A percentile compares a stretch with the other conserved stretches of the same genome.
Conservation (phyloP, 371 early-diverging fungal genomes). For the Mucor piriformis region DNA sequence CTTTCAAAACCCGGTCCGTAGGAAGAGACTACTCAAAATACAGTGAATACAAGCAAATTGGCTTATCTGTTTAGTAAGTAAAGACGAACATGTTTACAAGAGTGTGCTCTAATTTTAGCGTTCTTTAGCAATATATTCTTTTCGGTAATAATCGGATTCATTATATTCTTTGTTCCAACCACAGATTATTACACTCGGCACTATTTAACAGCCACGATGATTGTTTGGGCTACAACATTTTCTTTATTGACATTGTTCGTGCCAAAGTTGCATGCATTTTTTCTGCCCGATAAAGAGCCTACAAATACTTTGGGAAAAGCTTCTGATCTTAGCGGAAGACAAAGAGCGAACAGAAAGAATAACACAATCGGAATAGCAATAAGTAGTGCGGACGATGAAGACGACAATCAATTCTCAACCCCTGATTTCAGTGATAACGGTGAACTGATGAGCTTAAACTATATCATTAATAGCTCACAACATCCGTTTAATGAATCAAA, state of each 20-base stretch:
- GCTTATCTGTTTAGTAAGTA: conserved; percentile 63
- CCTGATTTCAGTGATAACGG: background rate
- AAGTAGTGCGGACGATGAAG: background rate
- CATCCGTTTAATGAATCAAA: conserved; percentile 11
- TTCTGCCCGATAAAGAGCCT: conserved; percentile 16
- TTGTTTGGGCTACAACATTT: conserved; percentile 61
- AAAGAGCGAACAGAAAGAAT: background rate
- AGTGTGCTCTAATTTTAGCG: too few relatives aligned
- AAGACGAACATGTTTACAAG: too few relatives aligned
- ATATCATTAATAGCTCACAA: conserved; percentile 24
- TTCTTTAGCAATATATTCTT: conserved; percentile 58
- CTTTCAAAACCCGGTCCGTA: conserved; percentile 58
- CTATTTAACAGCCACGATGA: conserved; percentile 52
- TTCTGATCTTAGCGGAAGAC: conserved; percentile 29
- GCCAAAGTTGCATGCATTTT: conserved; percentile 54
- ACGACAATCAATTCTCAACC: background rate
- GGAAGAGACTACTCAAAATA: conserved; percentile 55
- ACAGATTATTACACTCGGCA: conserved; percentile 57
- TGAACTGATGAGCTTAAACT: conserved; percentile 35
- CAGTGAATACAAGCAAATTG: conserved; percentile 63
- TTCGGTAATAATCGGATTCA: conserved; percentile 53
- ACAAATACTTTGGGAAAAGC: conserved; percentile 19
- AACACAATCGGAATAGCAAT: background rate
- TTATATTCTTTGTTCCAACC: conserved; percentile 51
- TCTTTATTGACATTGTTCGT: conserved; percentile 55